These are phyloP conservation scores for Rhytidiadelphus loreus DNA, from an alignment of 225 moss, liverwort and hornwort genomes.

Conservation along the genomic window DNA sequence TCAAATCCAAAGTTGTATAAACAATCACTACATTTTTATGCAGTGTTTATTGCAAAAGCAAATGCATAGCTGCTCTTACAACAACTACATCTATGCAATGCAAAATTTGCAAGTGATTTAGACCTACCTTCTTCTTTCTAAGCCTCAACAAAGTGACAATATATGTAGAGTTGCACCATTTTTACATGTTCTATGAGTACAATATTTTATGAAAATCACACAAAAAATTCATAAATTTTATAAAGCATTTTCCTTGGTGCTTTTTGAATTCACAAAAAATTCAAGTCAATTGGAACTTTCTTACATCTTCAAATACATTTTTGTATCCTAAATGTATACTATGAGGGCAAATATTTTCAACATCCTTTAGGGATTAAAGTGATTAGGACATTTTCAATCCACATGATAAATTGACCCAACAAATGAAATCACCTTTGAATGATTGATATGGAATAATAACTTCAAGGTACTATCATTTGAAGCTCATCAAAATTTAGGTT, in stretches of 20 bases:
- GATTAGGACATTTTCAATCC: neutral
- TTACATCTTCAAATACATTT: neutral
- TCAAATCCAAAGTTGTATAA: too few species aligned
- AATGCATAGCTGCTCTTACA: too few species aligned
- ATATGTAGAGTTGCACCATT: neutral
- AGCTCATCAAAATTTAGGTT: too few species aligned
- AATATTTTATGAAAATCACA: neutral
- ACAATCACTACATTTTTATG: too few species aligned
- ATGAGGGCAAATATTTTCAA: too few species aligned
- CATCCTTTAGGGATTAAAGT: too few species aligned
- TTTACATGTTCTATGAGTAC: neutral
- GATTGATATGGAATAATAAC: too few species aligned
- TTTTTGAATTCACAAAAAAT: neutral
- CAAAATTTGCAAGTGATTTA: neutral
- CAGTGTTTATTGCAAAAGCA: too few species aligned
- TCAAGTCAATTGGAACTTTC: neutral
- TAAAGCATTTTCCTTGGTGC: neutral
- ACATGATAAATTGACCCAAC: neutral
- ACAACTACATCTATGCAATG: too few species aligned
- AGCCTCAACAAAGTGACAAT: neutral
- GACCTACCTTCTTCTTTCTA: fast-evolving
- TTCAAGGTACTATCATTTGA: too few species aligned
- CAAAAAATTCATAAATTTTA: neutral
- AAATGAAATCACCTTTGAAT: neutral
- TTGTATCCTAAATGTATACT: neutral